These are phyloP conservation scores for Olyra latifolia DNA, from an alignment of 176 grass and related monocot species.

Conservation along the genomic window DNA sequence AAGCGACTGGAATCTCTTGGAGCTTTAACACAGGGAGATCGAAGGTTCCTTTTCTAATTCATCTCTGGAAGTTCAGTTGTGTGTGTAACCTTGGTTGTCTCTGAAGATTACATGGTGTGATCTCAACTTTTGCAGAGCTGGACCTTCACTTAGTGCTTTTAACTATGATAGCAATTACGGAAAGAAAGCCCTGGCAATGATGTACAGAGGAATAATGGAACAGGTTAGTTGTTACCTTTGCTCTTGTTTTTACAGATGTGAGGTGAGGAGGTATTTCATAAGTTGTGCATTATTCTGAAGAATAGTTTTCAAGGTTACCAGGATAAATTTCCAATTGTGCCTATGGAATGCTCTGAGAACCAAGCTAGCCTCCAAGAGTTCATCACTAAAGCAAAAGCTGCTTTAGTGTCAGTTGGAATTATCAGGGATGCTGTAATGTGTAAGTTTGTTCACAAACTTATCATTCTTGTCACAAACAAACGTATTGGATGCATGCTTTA, in stretches of 20 bases:
- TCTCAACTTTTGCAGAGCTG: conserved; percentile 62
- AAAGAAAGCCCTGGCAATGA: conserved; percentile 73
- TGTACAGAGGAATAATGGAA: conserved; percentile 98
- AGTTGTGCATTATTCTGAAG: conserved; percentile 40
- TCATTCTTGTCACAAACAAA: conserved; percentile 21
- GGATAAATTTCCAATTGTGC: conserved; percentile 78
- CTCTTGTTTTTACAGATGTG: not conserved
- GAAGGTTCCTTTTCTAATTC: conserved; percentile 47
- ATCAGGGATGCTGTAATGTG: conserved; percentile 74
- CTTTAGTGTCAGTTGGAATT: conserved; percentile 94
- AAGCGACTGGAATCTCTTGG: conserved; percentile 95
- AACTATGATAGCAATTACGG: conserved; percentile 96
- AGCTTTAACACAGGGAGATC: conserved; percentile 98
- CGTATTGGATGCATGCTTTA: not conserved
- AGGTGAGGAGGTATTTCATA: not conserved
- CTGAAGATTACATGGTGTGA: conserved; percentile 47
- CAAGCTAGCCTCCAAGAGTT: conserved; percentile 59
- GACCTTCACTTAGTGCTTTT: conserved; percentile 87
- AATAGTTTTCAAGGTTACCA: conserved; percentile 58
- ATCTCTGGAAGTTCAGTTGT: not conserved
- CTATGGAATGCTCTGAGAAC: conserved; percentile 83
- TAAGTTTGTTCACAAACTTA: conserved; percentile 58
- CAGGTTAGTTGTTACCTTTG: conserved; percentile 51
- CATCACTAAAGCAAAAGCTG: conserved; percentile 72
- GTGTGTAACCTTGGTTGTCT: conserved; percentile 6